These are phyloP conservation scores for Didymella sp. DNA, from an alignment of 2,329 filamentous ascomycete genomes.

Conservation along the genomic window DNA sequence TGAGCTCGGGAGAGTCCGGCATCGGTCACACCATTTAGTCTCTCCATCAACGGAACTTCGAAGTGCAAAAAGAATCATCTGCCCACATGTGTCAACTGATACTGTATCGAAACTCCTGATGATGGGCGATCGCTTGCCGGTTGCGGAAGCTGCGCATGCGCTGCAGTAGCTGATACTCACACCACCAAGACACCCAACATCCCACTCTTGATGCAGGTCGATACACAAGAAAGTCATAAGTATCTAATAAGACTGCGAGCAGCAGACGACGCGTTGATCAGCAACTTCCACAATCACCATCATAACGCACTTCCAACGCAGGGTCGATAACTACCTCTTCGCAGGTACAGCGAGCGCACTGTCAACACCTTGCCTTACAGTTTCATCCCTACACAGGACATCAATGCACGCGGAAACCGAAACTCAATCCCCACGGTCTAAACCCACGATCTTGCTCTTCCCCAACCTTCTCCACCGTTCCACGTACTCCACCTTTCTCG, in stretches of 20 bases:
- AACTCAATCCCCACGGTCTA: conserved; percentile 3
- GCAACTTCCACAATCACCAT: neutral
- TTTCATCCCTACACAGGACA: conserved; percentile 3
- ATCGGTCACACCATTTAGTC: conserved; percentile 18
- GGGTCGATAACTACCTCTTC: neutral
- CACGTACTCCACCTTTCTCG: conserved; percentile 11
- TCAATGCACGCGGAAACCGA: conserved; percentile 14
- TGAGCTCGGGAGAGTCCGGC: conserved; percentile 20
- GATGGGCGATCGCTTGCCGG: conserved; percentile 3
- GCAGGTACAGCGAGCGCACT: neutral
- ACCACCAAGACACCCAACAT: conserved; percentile 3
- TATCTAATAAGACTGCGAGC: neutral
- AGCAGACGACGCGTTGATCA: neutral
- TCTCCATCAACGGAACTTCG: conserved; percentile 7
- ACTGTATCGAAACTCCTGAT: conserved; percentile 3
- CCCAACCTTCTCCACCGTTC: conserved; percentile 20
- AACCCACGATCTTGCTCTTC: conserved; percentile 15
- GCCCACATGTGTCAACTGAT: conserved; percentile 13
- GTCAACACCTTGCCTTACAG: neutral
- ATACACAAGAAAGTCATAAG: neutral
- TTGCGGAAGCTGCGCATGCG: conserved; percentile 5
- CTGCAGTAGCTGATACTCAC: conserved; percentile 15
- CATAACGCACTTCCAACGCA: neutral
- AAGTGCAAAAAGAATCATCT: conserved; percentile 16
- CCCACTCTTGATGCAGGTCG: neutral